These are phyloP conservation scores for Hawksworthiomyces lignivorus DNA, from an alignment of 2,329 filamentous ascomycete genomes.

Conservation along the genomic window DNA sequence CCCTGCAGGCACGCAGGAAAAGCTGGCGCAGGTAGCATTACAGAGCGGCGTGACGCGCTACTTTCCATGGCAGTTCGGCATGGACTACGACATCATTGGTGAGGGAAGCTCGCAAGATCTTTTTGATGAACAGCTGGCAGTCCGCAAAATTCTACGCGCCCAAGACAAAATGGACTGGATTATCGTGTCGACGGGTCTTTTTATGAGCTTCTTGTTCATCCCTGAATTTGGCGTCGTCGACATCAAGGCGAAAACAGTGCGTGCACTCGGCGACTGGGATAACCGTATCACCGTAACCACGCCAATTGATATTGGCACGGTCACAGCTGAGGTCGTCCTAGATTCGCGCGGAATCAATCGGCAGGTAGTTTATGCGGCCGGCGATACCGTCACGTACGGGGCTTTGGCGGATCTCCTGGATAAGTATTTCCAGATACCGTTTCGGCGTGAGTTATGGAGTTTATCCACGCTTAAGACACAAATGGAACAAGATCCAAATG, in stretches of 20 bases:
- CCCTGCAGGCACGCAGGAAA: conserved; percentile 46
- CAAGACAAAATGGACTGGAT: conserved; percentile 48
- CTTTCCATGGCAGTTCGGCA: conserved; percentile 68
- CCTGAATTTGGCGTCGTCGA: conserved; percentile 56
- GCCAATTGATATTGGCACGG: conserved; percentile 54
- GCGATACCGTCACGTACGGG: conserved; percentile 54
- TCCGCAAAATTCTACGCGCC: conserved; percentile 42
- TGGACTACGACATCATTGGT: conserved; percentile 62
- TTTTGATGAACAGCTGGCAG: conserved; percentile 60
- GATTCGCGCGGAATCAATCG: conserved; percentile 26
- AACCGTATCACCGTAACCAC: conserved; percentile 55
- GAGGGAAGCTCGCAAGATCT: conserved; percentile 51
- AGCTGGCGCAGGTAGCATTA: conserved; percentile 35
- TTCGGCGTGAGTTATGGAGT: conserved; percentile 44
- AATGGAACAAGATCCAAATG: conserved; percentile 38
- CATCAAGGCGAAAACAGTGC: conserved; percentile 30
- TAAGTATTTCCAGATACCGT: conserved; percentile 28
- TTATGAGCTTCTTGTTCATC: too few relatives aligned
- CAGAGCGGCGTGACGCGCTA: conserved; percentile 42
- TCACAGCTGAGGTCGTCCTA: conserved; percentile 50
- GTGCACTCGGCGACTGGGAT: conserved; percentile 54
- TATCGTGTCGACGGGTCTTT: conserved; percentile 59
- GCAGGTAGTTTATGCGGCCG: conserved; percentile 49
- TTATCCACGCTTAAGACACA: conserved; percentile 36
- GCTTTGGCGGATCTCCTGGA: conserved; percentile 47